phyloP scores from a whole-genome alignment of 345 rosid species.

The Brassica napus region DNA sequence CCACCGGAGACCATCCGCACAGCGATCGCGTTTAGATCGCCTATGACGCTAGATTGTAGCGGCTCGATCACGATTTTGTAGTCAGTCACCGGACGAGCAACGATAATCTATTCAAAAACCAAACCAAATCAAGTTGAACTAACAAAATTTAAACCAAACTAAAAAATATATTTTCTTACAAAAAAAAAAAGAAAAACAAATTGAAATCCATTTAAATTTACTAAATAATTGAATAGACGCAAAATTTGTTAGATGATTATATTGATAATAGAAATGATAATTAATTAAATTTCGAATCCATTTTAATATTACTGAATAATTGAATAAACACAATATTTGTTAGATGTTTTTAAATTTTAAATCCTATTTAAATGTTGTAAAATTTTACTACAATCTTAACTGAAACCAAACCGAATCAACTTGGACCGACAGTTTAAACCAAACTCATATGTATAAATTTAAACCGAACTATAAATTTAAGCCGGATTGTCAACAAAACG shows the following conservation, averaged over 20 bases:
- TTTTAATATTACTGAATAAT: no score
- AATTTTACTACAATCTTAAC: neutral
- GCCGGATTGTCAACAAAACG: neutral
- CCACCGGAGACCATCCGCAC: conserved; percentile 82
- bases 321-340: no score
- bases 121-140: neutral
- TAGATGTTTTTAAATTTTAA: no score
- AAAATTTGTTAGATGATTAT: neutral
- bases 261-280: no score
- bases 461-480: neutral
- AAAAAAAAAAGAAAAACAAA: neutral
- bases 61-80: conserved; percentile 77
- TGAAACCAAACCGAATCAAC: neutral
- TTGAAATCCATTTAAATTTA: neutral
- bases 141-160: neutral
- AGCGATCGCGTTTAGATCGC: conserved; percentile 79
- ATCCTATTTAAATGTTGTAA: neutral
- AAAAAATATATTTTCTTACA: neutral
- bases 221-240: no score
- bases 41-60: conserved; percentile 68
- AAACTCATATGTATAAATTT: neutral
- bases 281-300: no score
- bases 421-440: neutral
- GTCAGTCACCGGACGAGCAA: conserved; percentile 73
- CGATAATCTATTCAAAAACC: conserved; percentile 23